Evolutionary conservation across 2,329 filamentous ascomycete species (phyloP).

Genomic region (Phyllosticta capitalensis): DNA sequence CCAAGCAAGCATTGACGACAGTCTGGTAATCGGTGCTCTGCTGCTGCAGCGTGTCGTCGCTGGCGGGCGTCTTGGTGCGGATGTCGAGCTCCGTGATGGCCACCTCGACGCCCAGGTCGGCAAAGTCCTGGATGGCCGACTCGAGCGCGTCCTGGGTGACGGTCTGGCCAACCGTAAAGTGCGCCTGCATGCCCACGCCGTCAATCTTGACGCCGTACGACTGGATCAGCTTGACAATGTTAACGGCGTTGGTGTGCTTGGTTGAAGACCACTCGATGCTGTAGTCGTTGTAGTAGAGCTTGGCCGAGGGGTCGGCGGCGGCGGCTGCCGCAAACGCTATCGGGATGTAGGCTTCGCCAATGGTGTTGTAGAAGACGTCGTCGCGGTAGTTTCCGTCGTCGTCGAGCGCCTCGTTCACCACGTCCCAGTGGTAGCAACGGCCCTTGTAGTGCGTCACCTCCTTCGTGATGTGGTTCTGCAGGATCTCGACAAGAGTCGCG

Average conservation of each 20-base stretch:
- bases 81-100: constrained; percentile 60
- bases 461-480: constrained; percentile 34
- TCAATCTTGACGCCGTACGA: constrained; percentile 23
- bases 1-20: constrained; percentile 45
- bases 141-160: constrained; percentile 26
- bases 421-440: constrained; percentile 51
- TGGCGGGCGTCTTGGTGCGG: constrained; percentile 21
- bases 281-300: constrained; percentile 52
- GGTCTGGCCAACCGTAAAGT: constrained; percentile 38
- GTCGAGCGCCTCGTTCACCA: constrained; percentile 53
- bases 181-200: constrained; percentile 43
- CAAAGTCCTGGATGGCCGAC: constrained; percentile 42
- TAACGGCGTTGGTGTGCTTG: constrained; percentile 27
- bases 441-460: constrained; percentile 30
- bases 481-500: constrained; percentile 30
- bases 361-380: constrained; percentile 38
- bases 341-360: constrained; percentile 37
- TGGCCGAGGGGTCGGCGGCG: constrained; percentile 46
- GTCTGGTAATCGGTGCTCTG: constrained; percentile 17
- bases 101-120: constrained; percentile 45
- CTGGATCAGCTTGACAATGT: constrained; percentile 31
- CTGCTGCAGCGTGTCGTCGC: constrained; percentile 16
- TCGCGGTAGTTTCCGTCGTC: constrained; percentile 46
- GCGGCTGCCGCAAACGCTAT: constrained; percentile 47
- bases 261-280: constrained; percentile 31